Evolutionary conservation across 306 rosid genomes (phyloP).

Genomic region (Prinsepia uniflora): DNA sequence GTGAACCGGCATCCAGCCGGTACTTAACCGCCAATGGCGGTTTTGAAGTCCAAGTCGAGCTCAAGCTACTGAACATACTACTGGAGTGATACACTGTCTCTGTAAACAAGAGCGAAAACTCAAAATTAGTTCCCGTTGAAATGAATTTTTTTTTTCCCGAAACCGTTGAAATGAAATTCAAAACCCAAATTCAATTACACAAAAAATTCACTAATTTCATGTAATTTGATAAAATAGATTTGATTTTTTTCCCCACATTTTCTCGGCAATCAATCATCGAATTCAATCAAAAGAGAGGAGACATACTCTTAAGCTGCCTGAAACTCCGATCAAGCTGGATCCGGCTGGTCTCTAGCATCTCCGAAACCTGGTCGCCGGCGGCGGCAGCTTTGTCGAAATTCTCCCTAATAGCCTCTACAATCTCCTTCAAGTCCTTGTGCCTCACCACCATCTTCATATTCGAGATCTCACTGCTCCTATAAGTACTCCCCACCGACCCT

Average conservation of each 20-base stretch:
- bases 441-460: constrained; percentile 89
- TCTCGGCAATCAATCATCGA: constrained; percentile 11
- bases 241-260: not conserved
- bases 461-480: constrained; percentile 41
- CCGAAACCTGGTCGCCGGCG: constrained; percentile 80
- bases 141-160: too few relatives aligned
- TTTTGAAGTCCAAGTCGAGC: constrained; percentile 96
- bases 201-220: not conserved
- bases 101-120: constrained; percentile 25
- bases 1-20: constrained; percentile 60
- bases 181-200: not conserved
- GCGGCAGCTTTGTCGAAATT: constrained; percentile 75
- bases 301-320: constrained; percentile 75
- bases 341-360: constrained; percentile 71
- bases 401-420: constrained; percentile 72
- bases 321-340: constrained; percentile 92
- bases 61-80: constrained; percentile 74
- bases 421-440: constrained; percentile 86
- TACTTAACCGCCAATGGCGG: constrained; percentile 93
- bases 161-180: not conserved
- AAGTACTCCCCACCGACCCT: constrained; percentile 38
- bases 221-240: not conserved
- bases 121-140: not conserved
- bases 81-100: constrained; percentile 96
- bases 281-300: not conserved